phyloP scores from a whole-genome alignment of 2,329 filamentous ascomycete genomes.

The Penicillium sp. region DNA sequence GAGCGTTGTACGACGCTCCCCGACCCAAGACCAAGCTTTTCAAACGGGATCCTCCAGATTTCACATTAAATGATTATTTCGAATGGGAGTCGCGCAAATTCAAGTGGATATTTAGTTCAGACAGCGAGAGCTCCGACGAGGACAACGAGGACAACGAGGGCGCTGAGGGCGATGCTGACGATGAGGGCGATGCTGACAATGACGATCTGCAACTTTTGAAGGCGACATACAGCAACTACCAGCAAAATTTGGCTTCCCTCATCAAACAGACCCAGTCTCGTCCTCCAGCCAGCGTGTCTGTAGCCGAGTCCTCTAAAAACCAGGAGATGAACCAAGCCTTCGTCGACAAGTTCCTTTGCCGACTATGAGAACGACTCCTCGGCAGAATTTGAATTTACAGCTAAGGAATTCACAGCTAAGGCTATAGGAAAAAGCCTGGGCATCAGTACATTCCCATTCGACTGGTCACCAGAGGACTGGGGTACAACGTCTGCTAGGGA shows the following conservation, averaged over 20 bases:
- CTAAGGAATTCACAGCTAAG: too few species aligned
- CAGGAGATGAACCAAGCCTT: background rate
- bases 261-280: background rate
- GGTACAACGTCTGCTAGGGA: background rate
- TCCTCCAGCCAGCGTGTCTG: background rate
- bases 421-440: too few species aligned
- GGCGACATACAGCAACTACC: background rate
- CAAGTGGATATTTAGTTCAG: background rate
- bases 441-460: too few species aligned
- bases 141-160: background rate
- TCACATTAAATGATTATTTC: too few species aligned
- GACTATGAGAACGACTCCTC: background rate
- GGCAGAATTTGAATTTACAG: background rate
- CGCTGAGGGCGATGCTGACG: background rate
- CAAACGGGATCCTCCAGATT: too few species aligned
- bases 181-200: background rate
- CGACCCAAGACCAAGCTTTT: too few species aligned
- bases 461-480: background rate
- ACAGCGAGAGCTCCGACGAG: background rate
- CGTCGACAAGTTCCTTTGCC: background rate
- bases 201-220: background rate
- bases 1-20: too few species aligned
- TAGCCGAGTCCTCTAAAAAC: background rate
- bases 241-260: background rate
- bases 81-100: too few species aligned